Percentiles rank a stretch among this genome's conserved stretches.
phyloP scores from a whole-genome alignment of 139 green algal species.

The Yamagishiella unicocca region DNA sequence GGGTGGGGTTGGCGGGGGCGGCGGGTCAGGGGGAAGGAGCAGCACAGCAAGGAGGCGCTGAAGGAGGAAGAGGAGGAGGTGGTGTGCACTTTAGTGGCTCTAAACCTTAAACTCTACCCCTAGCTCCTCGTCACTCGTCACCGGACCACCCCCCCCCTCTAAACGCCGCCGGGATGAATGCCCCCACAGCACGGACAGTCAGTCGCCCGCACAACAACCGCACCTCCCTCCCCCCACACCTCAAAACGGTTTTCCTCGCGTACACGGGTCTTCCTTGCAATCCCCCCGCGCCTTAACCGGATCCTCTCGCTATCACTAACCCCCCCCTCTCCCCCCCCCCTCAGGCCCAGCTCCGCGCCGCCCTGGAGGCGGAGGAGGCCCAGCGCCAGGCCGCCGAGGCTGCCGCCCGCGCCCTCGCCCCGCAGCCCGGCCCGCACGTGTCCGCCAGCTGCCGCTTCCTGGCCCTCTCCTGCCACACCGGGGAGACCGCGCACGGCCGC shows the following conservation, averaged over 20 bases:
- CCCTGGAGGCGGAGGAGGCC: conserved; percentile 48
- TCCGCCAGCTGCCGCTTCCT: neutral
- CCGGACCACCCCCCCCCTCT: no score
- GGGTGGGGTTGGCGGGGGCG: no score
- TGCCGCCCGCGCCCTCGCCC: conserved; percentile 12
- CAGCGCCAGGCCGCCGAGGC: conserved; percentile 25
- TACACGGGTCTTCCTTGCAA: no score
- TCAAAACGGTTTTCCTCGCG: no score
- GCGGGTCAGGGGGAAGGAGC: no score
- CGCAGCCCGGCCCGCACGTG: conserved; percentile 49
- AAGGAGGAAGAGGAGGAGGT: neutral
- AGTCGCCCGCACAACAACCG: neutral
- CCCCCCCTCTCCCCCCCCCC: neutral
- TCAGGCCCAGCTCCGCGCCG: conserved; percentile 46
- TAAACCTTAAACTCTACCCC: no score
- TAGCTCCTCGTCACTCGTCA: no score
- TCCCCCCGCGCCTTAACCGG: no score
- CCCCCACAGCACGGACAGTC: no score
- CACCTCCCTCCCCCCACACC: neutral
- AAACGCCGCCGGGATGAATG: no score
- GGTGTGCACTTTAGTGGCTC: neutral
- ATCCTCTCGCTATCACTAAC: no score
- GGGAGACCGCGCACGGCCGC: neutral
- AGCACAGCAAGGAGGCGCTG: no score
- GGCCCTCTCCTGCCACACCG: conserved; percentile 28